Conservation (phyloP, 768 basidiomycete genomes). For the Leccinum sublutescens region DNA sequence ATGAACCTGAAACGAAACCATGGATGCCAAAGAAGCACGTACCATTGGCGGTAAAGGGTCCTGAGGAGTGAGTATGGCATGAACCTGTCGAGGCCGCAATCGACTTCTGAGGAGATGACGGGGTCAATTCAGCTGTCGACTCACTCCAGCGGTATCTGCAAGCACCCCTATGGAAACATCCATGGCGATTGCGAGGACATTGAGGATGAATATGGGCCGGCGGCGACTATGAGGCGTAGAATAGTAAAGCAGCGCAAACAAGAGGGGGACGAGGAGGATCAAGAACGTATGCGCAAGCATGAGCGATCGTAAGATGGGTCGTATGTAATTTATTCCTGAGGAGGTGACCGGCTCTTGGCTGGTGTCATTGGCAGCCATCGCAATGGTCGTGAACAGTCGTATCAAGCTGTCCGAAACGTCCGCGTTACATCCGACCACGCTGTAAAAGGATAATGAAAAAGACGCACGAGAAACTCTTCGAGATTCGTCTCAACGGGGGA, state of each 20-base stretch:
- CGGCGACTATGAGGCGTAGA: constrained; percentile 26
- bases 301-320: constrained; percentile 4
- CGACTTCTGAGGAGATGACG: neutral
- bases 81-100: constrained; percentile 18
- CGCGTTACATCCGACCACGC: neutral
- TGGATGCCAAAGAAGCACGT: neutral
- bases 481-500: neutral
- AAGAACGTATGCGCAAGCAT: constrained; percentile 33
- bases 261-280: constrained; percentile 31
- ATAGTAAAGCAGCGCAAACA: constrained; percentile 31
- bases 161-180: constrained; percentile 23
- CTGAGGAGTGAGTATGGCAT: constrained; percentile 25
- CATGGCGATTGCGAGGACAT: constrained; percentile 21
- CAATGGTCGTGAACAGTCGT: neutral
- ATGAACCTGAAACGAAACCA: neutral
- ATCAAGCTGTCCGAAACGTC: neutral
- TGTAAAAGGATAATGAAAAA: neutral
- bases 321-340: neutral
- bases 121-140: neutral
- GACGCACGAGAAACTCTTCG: neutral
- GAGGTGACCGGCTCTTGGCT: neutral
- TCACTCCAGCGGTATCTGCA: constrained; percentile 22
- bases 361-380: neutral
- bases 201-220: constrained; percentile 31
- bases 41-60: constrained; percentile 24